Base-by-base conservation (phyloP, 768 basidiomycete genomes). In the Boletus rubescentipes region DNA sequence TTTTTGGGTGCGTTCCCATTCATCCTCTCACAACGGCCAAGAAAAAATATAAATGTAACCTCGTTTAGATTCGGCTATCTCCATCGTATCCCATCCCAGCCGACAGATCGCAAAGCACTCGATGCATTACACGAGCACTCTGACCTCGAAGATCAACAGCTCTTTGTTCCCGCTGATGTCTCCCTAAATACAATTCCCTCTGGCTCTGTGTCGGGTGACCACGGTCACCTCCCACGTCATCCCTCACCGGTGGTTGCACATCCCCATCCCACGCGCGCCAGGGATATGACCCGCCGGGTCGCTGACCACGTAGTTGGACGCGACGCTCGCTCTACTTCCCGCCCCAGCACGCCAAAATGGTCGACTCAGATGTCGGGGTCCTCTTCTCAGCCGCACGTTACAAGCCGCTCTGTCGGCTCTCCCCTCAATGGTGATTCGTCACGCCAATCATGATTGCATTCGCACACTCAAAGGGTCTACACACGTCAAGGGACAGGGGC, bases 11-110 rank as follows among this genome's bases (percentile, higher is more conserved):
- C 54, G 86, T 77, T 39, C 52, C 31, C 23, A 39, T 40, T 30
- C 41, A 16, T 26, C 46, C 16, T 34, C 1, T 43, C 51, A 32
- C 35, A 37, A 36, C 31, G 38, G 15, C 30, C 26, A 26, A 48
- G 40, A 29, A 49, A 38, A 38, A 57, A 43, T 34, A 43, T 54
- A 31, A 60, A 43, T 34, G 44, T 54, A 31, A 60, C 38, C 46
- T 38, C 45, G 42, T 38, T 32, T 56, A 94, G 93, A 2, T 96
- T 90, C 68, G 94, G 94, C 5, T 80, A 97, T 20, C 75, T 98
- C 32, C 96, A 98, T 71, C 86, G 96, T 49, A 96, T 98, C 58
- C 95, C 95, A 6, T 82, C 87, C 34, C 85, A 89, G 39, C 79
- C 85, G 11, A 73, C 77, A 30, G 83, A 86, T 55, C 81, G 78